phyloP scores from a whole-genome alignment of 352 stramenopile species.

The Phytophthora uliginosa region DNA sequence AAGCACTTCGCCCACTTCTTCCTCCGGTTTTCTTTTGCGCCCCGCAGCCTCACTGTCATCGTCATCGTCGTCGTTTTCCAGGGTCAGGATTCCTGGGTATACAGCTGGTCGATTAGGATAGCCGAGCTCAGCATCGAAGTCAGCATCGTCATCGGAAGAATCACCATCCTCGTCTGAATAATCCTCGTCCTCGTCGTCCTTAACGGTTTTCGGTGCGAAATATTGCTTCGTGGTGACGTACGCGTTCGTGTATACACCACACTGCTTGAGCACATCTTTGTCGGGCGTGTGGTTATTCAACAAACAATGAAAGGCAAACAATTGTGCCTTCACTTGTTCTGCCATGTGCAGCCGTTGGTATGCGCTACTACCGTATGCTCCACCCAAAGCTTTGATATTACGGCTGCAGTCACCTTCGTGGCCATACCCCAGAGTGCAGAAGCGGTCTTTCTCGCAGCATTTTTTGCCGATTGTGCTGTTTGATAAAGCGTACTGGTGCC shows the following conservation, averaged over 20 bases:
- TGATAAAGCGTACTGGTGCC: slow-evolving; percentile 72
- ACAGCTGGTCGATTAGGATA: slow-evolving; percentile 46
- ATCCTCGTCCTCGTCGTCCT: slow-evolving; percentile 78
- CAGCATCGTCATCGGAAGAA: slow-evolving; percentile 77
- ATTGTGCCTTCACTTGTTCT: slow-evolving; percentile 89
- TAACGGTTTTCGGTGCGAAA: slow-evolving; percentile 48
- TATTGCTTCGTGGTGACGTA: slow-evolving; percentile 85
- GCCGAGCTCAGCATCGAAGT: slow-evolving; percentile 70
- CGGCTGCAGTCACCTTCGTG: slow-evolving; percentile 86
- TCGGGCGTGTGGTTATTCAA: slow-evolving; percentile 91
- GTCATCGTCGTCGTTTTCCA: slow-evolving; percentile 52
- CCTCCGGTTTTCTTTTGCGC: slow-evolving; percentile 70
- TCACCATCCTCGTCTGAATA: slow-evolving; percentile 82
- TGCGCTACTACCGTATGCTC: slow-evolving; percentile 70
- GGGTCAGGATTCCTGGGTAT: slow-evolving; percentile 71
- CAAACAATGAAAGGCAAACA: slow-evolving; percentile 91
- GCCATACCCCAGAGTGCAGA: slow-evolving; percentile 81
- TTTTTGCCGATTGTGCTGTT: slow-evolving; percentile 48
- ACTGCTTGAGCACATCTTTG: slow-evolving; percentile 90
- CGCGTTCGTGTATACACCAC: slow-evolving; percentile 83
- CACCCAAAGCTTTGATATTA: slow-evolving; percentile 76
- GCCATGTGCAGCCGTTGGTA: slow-evolving; percentile 83
- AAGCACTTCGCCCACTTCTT: slow-evolving; percentile 80
- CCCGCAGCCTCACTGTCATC: slow-evolving; percentile 46
- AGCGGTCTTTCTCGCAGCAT: slow-evolving; percentile 85